Evolutionary conservation across 208 protist species (phyloP).

Genomic region (Trypanosoma mega): DNA sequence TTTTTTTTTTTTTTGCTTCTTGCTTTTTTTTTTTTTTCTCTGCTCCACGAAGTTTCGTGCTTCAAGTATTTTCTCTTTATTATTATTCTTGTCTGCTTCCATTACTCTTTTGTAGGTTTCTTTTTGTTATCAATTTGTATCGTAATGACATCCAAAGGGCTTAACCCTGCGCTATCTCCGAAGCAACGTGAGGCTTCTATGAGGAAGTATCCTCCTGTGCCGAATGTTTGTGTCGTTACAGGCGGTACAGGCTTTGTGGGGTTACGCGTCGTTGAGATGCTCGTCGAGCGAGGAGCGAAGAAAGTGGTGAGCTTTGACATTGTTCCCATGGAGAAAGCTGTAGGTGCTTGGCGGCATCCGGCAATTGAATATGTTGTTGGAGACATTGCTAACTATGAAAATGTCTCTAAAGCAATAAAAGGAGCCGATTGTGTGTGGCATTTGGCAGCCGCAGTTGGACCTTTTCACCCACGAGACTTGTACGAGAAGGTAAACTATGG

Average conservation of each 20-base stretch:
- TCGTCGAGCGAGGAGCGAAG: conserved; percentile 93
- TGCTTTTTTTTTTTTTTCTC: not conserved
- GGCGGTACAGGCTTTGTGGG: conserved; percentile 96
- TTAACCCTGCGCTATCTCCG: conserved; percentile 69
- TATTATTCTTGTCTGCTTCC: not conserved
- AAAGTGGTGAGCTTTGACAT: conserved; percentile 92
- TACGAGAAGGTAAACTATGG: conserved; percentile 92
- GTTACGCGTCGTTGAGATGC: conserved; percentile 94
- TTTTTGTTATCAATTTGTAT: not conserved
- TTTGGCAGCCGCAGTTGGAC: conserved; percentile 92
- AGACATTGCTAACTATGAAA: conserved; percentile 85
- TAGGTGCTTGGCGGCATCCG: conserved; percentile 77
- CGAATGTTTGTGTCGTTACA: conserved; percentile 90
- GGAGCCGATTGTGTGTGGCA: conserved; percentile 94
- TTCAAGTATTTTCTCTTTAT: not conserved
- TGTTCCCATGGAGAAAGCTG: conserved; percentile 72
- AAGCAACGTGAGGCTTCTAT: conserved; percentile 57
- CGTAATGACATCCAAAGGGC: conserved; percentile 25
- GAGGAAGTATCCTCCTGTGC: conserved; percentile 63
- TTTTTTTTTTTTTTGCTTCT: not conserved
- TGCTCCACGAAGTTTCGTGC: not conserved
- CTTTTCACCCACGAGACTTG: conserved; percentile 88
- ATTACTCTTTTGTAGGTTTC: not conserved
- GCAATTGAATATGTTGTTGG: conserved; percentile 90
- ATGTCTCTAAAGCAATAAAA: conserved; percentile 72